Percentiles rank a stretch among this genome's conserved stretches.
phyloP scores from a whole-genome alignment of 2,329 filamentous ascomycete genomes.

The Pseudogymnoascus sp. region DNA sequence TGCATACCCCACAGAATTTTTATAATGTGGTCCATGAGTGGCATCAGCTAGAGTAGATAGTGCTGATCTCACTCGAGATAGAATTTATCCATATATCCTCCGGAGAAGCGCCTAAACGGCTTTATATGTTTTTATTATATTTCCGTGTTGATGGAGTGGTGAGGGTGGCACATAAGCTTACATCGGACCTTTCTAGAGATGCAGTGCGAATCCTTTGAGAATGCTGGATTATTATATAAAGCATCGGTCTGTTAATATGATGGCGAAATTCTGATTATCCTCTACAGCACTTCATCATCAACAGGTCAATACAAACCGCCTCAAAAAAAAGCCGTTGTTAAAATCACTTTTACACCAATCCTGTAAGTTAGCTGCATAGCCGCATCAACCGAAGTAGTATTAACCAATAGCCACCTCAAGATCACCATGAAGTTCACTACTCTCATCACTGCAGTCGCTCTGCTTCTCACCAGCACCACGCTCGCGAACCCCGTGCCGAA shows the following conservation, averaged over 20 bases:
- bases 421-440: constrained; percentile 7
- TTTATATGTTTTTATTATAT: not conserved
- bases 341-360: not conserved
- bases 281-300: not conserved
- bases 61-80: not conserved
- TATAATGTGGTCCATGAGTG: not conserved
- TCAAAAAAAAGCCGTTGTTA: not conserved
- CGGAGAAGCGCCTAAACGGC: not conserved
- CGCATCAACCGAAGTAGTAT: not conserved
- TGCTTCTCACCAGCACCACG: not conserved
- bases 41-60: not conserved
- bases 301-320: not conserved
- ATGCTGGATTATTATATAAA: not conserved
- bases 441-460: not conserved
- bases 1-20: not conserved
- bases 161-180: not conserved
- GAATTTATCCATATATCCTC: not conserved
- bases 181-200: not conserved
- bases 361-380: not conserved
- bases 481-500: not conserved
- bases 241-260: not conserved
- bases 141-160: not conserved
- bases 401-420: not conserved
- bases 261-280: not conserved
- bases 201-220: not conserved